These are phyloP conservation scores for Tephrocybe sp. DNA, from an alignment of 768 basidiomycete genomes.

Conservation along the genomic window DNA sequence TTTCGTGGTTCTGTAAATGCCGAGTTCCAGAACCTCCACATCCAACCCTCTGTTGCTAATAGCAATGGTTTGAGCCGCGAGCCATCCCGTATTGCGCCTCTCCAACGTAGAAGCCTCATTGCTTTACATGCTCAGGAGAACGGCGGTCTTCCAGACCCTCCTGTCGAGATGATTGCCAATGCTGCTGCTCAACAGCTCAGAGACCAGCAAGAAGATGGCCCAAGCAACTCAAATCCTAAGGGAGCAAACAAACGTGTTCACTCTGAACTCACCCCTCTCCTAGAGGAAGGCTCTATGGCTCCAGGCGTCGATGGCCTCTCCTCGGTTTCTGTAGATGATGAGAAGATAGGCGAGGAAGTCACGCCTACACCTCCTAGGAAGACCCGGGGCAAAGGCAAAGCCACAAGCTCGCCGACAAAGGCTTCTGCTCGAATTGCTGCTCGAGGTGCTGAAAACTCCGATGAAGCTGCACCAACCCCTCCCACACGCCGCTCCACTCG, in stretches of 20 bases:
- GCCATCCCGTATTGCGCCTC: constrained; percentile 30
- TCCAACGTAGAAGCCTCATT: constrained; percentile 49
- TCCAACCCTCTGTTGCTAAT: constrained; percentile 21
- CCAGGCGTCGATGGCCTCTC: constrained; percentile 10
- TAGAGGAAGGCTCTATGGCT: constrained; percentile 30
- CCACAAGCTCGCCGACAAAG: constrained; percentile 8
- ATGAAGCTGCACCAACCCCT: constrained; percentile 19
- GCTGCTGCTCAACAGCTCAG: constrained; percentile 26
- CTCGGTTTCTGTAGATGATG: constrained; percentile 5
- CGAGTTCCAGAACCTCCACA: constrained; percentile 29
- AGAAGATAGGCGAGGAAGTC: not conserved
- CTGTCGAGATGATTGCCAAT: constrained; percentile 53
- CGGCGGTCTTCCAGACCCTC: constrained; percentile 44
- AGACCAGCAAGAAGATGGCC: constrained; percentile 17
- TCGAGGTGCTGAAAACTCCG: constrained; percentile 16
- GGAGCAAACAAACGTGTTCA: constrained; percentile 39
- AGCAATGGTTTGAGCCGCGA: constrained; percentile 16
- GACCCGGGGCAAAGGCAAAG: constrained; percentile 16
- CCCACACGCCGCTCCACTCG: constrained; percentile 32
- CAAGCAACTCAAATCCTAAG: constrained; percentile 17
- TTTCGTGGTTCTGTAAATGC: constrained; percentile 24
- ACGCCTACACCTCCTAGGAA: constrained; percentile 6
- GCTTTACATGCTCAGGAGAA: constrained; percentile 44
- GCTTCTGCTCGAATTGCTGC: constrained; percentile 7
- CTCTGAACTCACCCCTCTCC: constrained; percentile 39